These are phyloP conservation scores for Plantago lanceolata DNA, from an alignment of 305 asterid species.

Conservation along the genomic window DNA sequence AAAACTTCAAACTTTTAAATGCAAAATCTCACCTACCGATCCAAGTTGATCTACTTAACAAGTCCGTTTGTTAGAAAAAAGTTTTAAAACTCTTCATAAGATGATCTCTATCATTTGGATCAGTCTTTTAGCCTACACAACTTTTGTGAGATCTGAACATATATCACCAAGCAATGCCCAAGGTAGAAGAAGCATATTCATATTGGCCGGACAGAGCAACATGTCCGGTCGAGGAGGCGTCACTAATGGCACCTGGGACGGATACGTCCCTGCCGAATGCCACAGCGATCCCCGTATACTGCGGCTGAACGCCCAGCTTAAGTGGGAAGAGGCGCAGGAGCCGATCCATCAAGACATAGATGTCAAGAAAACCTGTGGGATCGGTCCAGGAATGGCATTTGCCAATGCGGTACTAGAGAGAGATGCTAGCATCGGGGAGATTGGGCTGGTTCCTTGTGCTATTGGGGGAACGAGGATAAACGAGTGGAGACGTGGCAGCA, in stretches of 20 bases:
- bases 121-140: too few species aligned
- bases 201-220: slow-evolving; percentile 47
- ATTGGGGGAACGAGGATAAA: slow-evolving; percentile 53
- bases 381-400: slow-evolving; percentile 63
- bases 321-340: slow-evolving; percentile 54
- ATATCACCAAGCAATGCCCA: too few species aligned
- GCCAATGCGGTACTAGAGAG: slow-evolving; percentile 26
- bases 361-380: slow-evolving; percentile 36
- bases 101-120: too few species aligned
- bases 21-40: too few species aligned
- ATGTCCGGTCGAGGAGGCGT: slow-evolving; percentile 63
- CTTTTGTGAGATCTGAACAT: too few species aligned
- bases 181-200: slow-evolving; percentile 26
- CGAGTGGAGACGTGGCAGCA: slow-evolving; percentile 45
- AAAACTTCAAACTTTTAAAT: too few species aligned
- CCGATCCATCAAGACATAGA: slow-evolving; percentile 61
- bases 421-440: slow-evolving; percentile 31
- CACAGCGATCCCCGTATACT: slow-evolving; percentile 28
- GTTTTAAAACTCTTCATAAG: too few species aligned
- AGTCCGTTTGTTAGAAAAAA: too few species aligned
- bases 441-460: slow-evolving; percentile 67
- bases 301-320: slow-evolving; percentile 31
- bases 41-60: too few species aligned
- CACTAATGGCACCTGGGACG: slow-evolving; percentile 41
- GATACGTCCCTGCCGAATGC: slow-evolving; percentile 37